These are phyloP conservation scores for Verticillium isaacii DNA, from an alignment of 2,329 filamentous ascomycete genomes.

Conservation along the genomic window DNA sequence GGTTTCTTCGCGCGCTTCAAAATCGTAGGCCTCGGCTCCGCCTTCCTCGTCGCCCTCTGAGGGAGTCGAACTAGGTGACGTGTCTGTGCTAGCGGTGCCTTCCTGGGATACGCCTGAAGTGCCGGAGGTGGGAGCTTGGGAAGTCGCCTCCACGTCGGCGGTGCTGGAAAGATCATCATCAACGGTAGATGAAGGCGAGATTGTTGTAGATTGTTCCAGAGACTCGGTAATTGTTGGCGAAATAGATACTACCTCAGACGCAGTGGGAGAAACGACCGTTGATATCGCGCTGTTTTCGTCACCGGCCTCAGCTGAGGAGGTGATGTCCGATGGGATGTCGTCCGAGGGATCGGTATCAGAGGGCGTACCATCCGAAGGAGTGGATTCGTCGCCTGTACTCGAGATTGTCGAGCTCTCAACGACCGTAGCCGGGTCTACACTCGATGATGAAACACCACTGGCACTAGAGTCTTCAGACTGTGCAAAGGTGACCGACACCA, in stretches of 20 bases:
- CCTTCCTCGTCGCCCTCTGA: background rate
- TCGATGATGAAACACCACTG: background rate
- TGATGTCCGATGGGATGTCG: too few relatives aligned
- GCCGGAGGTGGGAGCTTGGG: background rate
- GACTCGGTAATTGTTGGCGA: background rate
- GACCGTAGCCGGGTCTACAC: background rate
- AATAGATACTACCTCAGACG: background rate
- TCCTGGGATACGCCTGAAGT: background rate
- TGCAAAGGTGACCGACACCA: background rate
- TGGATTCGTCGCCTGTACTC: background rate
- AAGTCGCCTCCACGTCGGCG: background rate
- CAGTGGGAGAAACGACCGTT: background rate
- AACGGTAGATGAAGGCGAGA: background rate
- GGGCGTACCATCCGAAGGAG: background rate
- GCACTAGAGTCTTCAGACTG: background rate
- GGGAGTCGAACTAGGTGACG: background rate
- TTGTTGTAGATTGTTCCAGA: background rate
- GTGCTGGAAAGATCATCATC: background rate
- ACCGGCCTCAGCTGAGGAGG: too few relatives aligned
- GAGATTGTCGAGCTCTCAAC: too few relatives aligned
- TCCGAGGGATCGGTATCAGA: background rate
- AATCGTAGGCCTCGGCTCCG: background rate
- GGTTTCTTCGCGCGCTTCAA: background rate
- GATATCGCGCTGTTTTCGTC: too few relatives aligned
- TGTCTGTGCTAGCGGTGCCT: background rate